Conservation (phyloP, 1,284 basidiomycete species). For the Coriolopsis trogii region DNA sequence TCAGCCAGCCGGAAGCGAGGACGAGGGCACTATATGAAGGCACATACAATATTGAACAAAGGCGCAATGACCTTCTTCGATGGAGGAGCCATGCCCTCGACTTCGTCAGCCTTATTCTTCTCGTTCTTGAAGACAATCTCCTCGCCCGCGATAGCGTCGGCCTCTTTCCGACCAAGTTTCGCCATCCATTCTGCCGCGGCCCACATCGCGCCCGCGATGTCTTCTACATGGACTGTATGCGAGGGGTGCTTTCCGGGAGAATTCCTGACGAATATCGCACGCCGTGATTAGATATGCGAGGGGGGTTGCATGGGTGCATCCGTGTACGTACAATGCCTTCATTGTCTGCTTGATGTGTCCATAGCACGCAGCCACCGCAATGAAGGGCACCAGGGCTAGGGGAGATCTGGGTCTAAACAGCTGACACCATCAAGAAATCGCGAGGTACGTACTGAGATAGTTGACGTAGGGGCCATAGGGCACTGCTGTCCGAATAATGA, state of each 20-base stretch:
- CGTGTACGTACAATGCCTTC: constrained; percentile 68
- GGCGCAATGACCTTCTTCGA: constrained; percentile 67
- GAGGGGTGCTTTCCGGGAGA: constrained; percentile 79
- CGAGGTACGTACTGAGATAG: constrained; percentile 46
- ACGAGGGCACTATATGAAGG: background rate
- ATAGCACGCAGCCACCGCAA: constrained; percentile 84
- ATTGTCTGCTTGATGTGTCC: constrained; percentile 84
- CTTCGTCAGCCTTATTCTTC: constrained; percentile 63
- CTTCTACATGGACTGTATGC: constrained; percentile 80
- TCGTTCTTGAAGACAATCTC: constrained; percentile 72
- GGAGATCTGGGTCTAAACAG: background rate
- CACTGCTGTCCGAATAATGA: constrained; percentile 72
- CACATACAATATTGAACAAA: constrained; percentile 78
- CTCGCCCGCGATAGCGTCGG: constrained; percentile 67
- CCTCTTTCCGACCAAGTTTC: constrained; percentile 59
- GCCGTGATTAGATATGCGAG: background rate
- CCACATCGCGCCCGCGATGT: constrained; percentile 78
- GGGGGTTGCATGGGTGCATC: background rate
- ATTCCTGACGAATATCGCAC: constrained; percentile 51
- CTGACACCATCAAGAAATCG: constrained; percentile 20
- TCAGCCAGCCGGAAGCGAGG: background rate
- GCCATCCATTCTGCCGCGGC: constrained; percentile 78
- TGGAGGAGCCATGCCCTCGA: constrained; percentile 61
- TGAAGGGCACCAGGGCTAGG: constrained; percentile 46
- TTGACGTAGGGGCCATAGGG: constrained; percentile 79